phyloP scores from a whole-genome alignment of 495 filamentous ascomycete species.

The Penicillium lagena region DNA sequence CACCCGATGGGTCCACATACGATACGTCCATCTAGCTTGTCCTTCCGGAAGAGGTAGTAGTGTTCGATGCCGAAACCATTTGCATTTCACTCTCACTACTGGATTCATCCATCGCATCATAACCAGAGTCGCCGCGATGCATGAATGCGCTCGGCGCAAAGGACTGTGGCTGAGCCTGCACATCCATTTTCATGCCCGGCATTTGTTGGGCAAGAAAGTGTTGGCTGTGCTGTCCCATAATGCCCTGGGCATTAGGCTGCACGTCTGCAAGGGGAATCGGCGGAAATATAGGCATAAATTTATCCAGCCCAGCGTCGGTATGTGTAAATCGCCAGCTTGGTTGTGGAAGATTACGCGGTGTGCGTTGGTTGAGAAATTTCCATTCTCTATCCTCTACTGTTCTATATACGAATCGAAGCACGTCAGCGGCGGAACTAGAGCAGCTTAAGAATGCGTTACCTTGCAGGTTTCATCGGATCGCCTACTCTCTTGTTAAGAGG shows the following conservation, averaged over 20 bases:
- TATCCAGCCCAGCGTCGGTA: conserved; percentile 68
- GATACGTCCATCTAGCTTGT: conserved; percentile 13
- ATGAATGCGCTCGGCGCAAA: conserved; percentile 79
- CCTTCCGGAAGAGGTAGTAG: conserved; percentile 19
- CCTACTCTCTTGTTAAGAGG: background rate
- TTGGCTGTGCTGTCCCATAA: conserved; percentile 32
- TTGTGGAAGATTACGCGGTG: conserved; percentile 69
- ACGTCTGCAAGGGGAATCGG: conserved; percentile 50
- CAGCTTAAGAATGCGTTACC: conserved; percentile 13
- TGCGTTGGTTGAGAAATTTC: conserved; percentile 58
- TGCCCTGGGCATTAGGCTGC: conserved; percentile 25
- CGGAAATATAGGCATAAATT: conserved; percentile 78
- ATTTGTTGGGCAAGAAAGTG: conserved; percentile 63
- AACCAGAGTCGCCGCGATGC: conserved; percentile 62
- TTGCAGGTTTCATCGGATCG: conserved; percentile 15
- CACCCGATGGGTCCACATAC: conserved; percentile 29
- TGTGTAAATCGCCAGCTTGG: conserved; percentile 85
- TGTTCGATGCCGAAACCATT: conserved; percentile 22
- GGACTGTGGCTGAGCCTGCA: conserved; percentile 50
- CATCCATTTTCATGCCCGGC: conserved; percentile 68
- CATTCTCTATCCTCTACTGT: conserved; percentile 41
- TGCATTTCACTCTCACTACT: conserved; percentile 49
- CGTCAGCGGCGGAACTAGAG: conserved; percentile 2
- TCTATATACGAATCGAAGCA: conserved; percentile 1
- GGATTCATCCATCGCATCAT: conserved; percentile 66